Evolutionary conservation across 1,284 basidiomycete species (phyloP), one percentile per base, ranked within the genome.

Genomic region (Tilletia walkeri): DNA sequence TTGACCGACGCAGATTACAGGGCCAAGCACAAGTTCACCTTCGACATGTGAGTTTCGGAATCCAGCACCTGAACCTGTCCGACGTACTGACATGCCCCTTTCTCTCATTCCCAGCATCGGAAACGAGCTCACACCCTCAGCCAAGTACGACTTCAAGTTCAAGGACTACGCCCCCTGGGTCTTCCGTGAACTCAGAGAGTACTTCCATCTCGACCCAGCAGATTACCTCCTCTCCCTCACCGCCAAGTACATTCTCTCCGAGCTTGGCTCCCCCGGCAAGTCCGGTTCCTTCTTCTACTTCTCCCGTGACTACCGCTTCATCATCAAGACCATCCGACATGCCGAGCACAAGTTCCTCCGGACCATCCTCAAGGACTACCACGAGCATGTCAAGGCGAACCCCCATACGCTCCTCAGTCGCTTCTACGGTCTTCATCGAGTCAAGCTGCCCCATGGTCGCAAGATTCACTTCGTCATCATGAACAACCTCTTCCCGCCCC

Each of bases 401-500:
- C 95, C 95, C 0, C 95, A 99, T 81, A 97, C 95, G 0, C 87
- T 99, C 3, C 86, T 99, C 2, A 93, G 91, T 18, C 88, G 95
- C 16, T 98, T 99, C 85, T 99, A 98, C 82, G 95, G 95, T 12
- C 86, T 99, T 14, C 95, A 99, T 81, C 91, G 95, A 68, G 95
- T 99, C 76, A 98, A 99, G 86, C 88, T 99, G 3, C 95, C 95
- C 0, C 88, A 89, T 30, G 95, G 95, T 0, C 88, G 88, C 67
- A 99, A 99, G 86, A 98, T 99, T 70, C 95, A 99, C 84, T 99
- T 99, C 83, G 94, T 98, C 70, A 96, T 99, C 85, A 98, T 99
- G 95, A 99, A 99, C 87, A 99, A 99, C 84, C 88, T 99, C 59
- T 98, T 99, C 86, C 95, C 95, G 0, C 92, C 95, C 0, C 95